Conservation (phyloP, 495 filamentous ascomycete species). For the Margaritispora aquatica region DNA sequence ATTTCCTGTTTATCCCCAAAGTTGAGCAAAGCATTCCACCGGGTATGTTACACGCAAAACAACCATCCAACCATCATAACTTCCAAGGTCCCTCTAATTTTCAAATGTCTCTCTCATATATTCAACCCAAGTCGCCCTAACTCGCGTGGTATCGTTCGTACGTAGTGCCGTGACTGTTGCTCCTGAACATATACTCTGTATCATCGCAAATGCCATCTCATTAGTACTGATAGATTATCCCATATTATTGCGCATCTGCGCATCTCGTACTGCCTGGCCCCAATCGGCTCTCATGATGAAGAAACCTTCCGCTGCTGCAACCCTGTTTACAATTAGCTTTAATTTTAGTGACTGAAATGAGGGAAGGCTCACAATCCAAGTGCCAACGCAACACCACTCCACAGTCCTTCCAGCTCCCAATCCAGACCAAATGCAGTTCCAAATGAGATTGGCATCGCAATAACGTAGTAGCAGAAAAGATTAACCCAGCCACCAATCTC, state of each 20-base stretch:
- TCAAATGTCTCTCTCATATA: too few relatives aligned
- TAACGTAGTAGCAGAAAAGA: conserved; percentile 74
- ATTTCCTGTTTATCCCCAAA: too few relatives aligned
- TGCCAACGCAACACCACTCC: conserved; percentile 73
- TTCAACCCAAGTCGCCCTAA: too few relatives aligned
- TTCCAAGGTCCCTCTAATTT: too few relatives aligned
- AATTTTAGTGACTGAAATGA: conserved; percentile 14
- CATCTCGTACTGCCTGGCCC: conserved; percentile 69
- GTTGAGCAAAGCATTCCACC: not conserved
- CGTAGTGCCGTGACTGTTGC: not conserved
- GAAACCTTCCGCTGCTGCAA: conserved; percentile 56
- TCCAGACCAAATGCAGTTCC: conserved; percentile 62
- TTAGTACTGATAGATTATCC: conserved; percentile 30
- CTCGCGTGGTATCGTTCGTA: not conserved
- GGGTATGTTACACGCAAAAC: not conserved
- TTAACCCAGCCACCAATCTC: conserved; percentile 85
- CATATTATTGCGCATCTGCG: conserved; percentile 57
- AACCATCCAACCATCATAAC: too few relatives aligned
- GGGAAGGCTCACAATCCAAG: conserved; percentile 39
- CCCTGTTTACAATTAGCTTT: conserved; percentile 28
- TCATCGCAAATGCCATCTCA: not conserved
- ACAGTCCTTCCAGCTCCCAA: conserved; percentile 73
- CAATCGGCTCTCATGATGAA: conserved; percentile 65
- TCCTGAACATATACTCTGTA: not conserved
- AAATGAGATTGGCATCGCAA: conserved; percentile 82